Base-by-base conservation (phyloP, 345 rosid species). In the Mercurialis annua region DNA sequence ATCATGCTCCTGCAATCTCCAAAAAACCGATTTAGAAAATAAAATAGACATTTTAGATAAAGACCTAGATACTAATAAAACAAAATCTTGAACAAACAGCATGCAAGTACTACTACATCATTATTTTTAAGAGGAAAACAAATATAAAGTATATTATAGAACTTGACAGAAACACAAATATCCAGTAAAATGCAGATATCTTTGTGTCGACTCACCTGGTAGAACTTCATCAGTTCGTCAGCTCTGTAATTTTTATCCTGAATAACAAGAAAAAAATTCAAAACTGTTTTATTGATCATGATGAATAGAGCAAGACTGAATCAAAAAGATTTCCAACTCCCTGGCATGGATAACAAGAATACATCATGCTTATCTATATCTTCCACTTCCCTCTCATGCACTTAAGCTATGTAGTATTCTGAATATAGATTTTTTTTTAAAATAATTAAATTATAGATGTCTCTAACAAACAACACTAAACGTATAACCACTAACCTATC, bases 171-270 rank as follows among this genome's bases (percentile, higher is more conserved):
- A 52, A 21, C 46, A 62, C 14, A 23, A 51, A 26, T 59, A 47
- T 8, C 6, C 4, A 64, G 10, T 14, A 63, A 62, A 62, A 64
- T 48, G 26, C 57, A 63, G 16, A 43, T 27, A 1, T 36, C 27
- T 48, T 64, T 6, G 42, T 51, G 29, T 20, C 38, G 36, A 64
- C 80, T 73, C 76, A 92, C 96, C 83, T 81, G 82, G 80, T 89
- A 92, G 67, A 83, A 86, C 68, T 89, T 90, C 81, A 86, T 87
- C 71, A 92, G 81, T 64, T 82, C 87, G 66, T 85, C 84, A 75
- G 90, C 94, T 85, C 81, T 89, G 84, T 81, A 92, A 71, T 38
- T 76, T 78, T 80, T 84, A 18, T 61, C 85, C 96, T 92, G 71
- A 67, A 55, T 52, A 27, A 60, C 43, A 43, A 43, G 51, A 65